phyloP scores from a whole-genome alignment of 208 protist species.

The Phytomonas francai region DNA sequence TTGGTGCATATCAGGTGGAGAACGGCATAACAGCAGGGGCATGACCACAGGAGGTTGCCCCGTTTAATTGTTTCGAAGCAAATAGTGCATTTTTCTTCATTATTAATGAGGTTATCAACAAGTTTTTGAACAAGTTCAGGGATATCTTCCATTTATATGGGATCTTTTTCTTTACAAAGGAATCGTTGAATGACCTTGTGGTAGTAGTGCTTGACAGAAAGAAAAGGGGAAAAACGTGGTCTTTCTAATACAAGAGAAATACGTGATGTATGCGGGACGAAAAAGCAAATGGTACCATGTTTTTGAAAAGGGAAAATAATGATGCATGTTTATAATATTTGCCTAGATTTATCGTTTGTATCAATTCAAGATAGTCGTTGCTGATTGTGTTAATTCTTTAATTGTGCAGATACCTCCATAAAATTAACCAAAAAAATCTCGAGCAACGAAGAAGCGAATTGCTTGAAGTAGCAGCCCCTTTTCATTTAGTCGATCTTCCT shows the following conservation, averaged over 20 bases:
- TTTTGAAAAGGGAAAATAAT: background rate
- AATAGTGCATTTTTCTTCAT: slow-evolving; percentile 60
- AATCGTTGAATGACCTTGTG: background rate
- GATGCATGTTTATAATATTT: background rate
- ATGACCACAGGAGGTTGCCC: slow-evolving; percentile 49
- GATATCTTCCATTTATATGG: slow-evolving; percentile 2
- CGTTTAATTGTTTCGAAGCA: slow-evolving; percentile 53
- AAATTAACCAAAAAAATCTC: slow-evolving; percentile 45
- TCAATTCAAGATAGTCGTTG: background rate
- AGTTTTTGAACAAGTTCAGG: slow-evolving; percentile 25
- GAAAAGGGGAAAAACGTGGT: background rate
- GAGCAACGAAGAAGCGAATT: slow-evolving; percentile 70
- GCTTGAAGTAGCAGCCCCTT: slow-evolving; percentile 74
- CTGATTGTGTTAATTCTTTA: background rate
- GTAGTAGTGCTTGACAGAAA: background rate
- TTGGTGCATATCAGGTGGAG: slow-evolving; percentile 66
- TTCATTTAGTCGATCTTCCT: slow-evolving; percentile 57
- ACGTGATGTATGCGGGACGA: background rate
- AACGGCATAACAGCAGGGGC: slow-evolving; percentile 56
- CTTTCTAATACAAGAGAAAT: background rate
- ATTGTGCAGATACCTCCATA: background rate
- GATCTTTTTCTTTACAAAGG: background rate
- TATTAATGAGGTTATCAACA: slow-evolving; percentile 36
- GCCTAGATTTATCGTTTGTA: background rate
- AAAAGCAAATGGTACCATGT: background rate